A percentile compares a stretch with the other conserved stretches of the same genome.
Conservation (phyloP, 2,329 filamentous ascomycete genomes). For the Aurifilum marmelostoma region DNA sequence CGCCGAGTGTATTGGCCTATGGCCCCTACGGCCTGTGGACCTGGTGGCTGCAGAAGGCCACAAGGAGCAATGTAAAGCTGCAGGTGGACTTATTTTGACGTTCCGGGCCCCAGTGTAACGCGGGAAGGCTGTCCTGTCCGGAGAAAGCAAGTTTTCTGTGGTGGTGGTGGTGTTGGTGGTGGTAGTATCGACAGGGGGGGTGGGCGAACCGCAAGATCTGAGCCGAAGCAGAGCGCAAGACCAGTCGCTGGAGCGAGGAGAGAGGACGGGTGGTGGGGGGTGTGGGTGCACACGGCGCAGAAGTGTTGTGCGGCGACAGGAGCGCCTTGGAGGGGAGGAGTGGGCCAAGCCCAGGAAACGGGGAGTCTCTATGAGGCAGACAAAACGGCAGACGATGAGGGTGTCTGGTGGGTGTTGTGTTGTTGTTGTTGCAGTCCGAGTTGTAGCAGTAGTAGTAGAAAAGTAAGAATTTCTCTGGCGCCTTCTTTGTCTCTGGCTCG, state of each 20-base stretch:
- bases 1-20: neutral
- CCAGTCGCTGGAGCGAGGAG: conserved; percentile 8
- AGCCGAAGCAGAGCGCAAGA: conserved; percentile 5
- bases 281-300: neutral
- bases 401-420: conserved; percentile 3
- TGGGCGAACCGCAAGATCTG: neutral
- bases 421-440: neutral
- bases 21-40: neutral
- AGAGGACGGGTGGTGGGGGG: neutral
- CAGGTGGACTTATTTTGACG: conserved; percentile 20
- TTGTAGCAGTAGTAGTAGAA: neutral
- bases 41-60: neutral
- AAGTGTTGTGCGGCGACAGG: conserved; percentile 23
- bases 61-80: conserved; percentile 3
- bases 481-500: neutral
- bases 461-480: neutral
- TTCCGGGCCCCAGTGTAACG: conserved; percentile 17
- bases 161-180: neutral
- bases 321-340: conserved; percentile 22
- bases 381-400: conserved; percentile 27
- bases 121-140: conserved; percentile 5
- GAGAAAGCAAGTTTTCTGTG: conserved; percentile 4
- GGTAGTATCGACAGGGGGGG: conserved; percentile 32
- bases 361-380: conserved; percentile 20
- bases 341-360: conserved; percentile 29